Evolutionary conservation across 2,329 filamentous ascomycete species (phyloP).

Genomic region (Aspergillus awamori): DNA sequence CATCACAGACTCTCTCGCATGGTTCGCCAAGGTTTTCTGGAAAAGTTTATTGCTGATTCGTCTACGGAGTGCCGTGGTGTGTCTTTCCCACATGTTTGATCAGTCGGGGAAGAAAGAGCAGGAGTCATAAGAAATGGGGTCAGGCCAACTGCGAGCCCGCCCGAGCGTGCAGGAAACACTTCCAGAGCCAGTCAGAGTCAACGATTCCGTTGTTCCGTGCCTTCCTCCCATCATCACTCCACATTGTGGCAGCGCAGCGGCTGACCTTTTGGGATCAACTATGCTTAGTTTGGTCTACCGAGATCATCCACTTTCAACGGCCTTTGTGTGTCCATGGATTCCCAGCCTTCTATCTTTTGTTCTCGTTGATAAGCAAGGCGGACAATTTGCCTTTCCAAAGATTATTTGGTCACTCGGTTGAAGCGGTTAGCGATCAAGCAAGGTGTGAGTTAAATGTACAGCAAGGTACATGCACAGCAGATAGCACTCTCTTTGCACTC

Average conservation of each 20-base stretch:
- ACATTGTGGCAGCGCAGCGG: conserved; percentile 9
- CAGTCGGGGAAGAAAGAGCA: neutral
- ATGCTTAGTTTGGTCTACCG: neutral
- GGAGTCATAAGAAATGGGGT: neutral
- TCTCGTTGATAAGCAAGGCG: too few species aligned
- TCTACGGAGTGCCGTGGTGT: neutral
- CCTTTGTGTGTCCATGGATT: neutral
- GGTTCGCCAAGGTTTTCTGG: conserved; percentile 3
- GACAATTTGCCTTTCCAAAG: neutral
- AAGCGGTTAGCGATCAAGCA: neutral
- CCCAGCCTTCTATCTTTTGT: neutral
- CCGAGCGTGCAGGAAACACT: neutral
- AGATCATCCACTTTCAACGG: neutral
- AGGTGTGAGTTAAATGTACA: neutral
- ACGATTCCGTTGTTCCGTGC: neutral
- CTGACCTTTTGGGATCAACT: neutral
- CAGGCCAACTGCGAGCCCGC: neutral
- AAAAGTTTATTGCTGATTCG: conserved; percentile 9
- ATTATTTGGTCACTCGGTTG: neutral
- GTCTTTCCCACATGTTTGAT: too few species aligned
- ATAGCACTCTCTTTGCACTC: neutral
- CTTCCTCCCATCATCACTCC: conserved; percentile 1
- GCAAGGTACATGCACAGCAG: neutral
- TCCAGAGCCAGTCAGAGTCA: neutral
- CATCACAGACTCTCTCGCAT: neutral